Evolutionary conservation across 2,329 filamentous ascomycete species (phyloP).

Genomic region (Didymella arachidicola): DNA sequence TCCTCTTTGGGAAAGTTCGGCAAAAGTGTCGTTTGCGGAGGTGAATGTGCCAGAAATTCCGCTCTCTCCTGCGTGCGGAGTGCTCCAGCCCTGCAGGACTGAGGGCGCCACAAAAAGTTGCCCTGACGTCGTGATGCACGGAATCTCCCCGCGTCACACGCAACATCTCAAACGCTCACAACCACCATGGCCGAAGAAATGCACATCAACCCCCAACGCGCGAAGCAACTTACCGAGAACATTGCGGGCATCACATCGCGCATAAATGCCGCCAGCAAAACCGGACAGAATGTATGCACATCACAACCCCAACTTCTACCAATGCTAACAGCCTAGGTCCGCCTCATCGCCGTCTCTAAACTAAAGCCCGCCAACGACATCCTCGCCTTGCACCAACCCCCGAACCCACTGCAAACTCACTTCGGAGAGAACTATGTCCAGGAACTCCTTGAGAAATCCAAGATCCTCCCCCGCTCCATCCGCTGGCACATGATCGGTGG

Average conservation of each 20-base stretch:
- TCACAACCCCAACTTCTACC: not conserved
- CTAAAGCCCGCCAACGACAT: slow-evolving; percentile 93
- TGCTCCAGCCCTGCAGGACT: slow-evolving; percentile 16
- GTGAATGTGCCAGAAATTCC: slow-evolving; percentile 2
- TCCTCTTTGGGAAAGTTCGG: not conserved
- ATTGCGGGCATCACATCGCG: slow-evolving; percentile 52
- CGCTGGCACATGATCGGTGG: slow-evolving; percentile 98
- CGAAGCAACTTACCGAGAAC: slow-evolving; percentile 57
- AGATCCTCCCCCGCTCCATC: slow-evolving; percentile 76
- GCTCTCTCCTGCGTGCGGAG: not conserved
- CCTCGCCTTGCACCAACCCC: slow-evolving; percentile 75
- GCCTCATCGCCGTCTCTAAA: slow-evolving; percentile 94
- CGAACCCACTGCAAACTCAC: slow-evolving; percentile 65
- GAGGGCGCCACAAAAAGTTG: slow-evolving; percentile 19
- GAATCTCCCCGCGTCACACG: slow-evolving; percentile 17
- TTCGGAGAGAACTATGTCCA: slow-evolving; percentile 94
- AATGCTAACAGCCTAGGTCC: slow-evolving; percentile 61
- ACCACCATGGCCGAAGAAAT: slow-evolving; percentile 48
- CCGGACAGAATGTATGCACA: slow-evolving; percentile 38
- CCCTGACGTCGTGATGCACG: slow-evolving; percentile 27
- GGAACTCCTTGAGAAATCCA: slow-evolving; percentile 86
- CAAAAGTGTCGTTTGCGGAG: not conserved
- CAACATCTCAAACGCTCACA: slow-evolving; percentile 24
- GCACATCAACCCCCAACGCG: slow-evolving; percentile 54
- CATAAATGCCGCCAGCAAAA: slow-evolving; percentile 51